Evolutionary conservation across 1,284 basidiomycete species (phyloP), one percentile per base, ranked within the genome.

Genomic region (Apiotrichum brassicae): DNA sequence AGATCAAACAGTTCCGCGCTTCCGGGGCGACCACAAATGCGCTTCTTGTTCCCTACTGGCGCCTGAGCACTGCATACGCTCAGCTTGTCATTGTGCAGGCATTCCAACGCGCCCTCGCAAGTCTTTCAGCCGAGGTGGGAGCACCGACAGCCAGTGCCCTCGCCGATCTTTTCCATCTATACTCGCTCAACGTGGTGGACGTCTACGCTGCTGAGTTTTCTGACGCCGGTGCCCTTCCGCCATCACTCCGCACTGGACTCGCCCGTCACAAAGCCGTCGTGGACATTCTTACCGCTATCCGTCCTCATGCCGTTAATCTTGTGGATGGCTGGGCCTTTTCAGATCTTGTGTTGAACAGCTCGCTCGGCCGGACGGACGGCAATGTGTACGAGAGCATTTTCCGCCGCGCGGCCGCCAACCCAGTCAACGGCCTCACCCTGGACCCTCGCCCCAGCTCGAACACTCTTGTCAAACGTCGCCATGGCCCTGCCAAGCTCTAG

Each of bases 341-440:
- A 25, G 78, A 80, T 63, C 76, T 78, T 64, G 73, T 79, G 51
- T 71, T 80, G 68, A 80, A 80, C 68, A 77, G 76, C 33, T 78
- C 78, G 20, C 73, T 81, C 19, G 79, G 76, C 25, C 65, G 72
- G 37, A 71, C 70, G 58, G 74, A 76, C 56, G 76, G 76, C 13
- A 66, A 74, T 35, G 68, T 75, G 34, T 76, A 76, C 64, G 71
- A 73, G 43, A 68, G 69, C 46, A 75, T 77, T 63, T 77, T 76
- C 61, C 66, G 73, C 53, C 75, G 45, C 28, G 53, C 53, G 1
- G 49, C 53, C 16, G 24, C 46, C n/a, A 51, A 55, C 49, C 53
- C 53, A 4, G 53, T 55, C 43, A 55, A 55, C 49, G 13, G 6
- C 19, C 35, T 55, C 23, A 43, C 40, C 23, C 50, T 55, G 19